Base-by-base conservation (phyloP, 2,329 filamentous ascomycete species). In the Phyllosticta capitalensis region DNA sequence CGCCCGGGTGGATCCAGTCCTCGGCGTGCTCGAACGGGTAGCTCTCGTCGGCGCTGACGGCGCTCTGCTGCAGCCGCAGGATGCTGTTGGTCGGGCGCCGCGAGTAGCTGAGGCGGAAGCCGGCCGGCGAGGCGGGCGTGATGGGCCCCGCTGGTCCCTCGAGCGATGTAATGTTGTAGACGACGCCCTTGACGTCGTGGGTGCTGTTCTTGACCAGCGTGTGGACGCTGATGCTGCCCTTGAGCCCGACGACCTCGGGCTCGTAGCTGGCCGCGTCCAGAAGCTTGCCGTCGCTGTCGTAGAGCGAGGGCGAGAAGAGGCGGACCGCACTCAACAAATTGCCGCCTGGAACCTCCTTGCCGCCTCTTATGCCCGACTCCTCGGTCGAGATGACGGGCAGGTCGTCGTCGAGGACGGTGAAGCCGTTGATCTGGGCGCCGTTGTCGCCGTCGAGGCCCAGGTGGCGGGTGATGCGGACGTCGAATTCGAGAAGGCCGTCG, bases 381-480 rank as follows among this genome's bases (percentile, higher is more conserved):
- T 54, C 52, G 5, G 21, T 54, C 21, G n/a, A 22, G 3, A 33
- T 30, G 10, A 33, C 1, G 2, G 54, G 48, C 19, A 60, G 53
- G 5, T 50, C 58, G 10, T n/a, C 30, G 9, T 60, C 58, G 49
- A 48, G 30, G 1, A 56, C 54, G 2, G 58, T 50, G 54, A n/a
- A 56, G 10, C 58, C 58, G 30, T 60, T 60, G n/a, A 61, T 48
- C 24, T 58, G 50, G 17, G 55, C 59, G 38, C 48, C 55, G 5
- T 38, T 30, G 33, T 61, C 56, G 38, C 59, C 54, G 55, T 61
- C 59, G 7, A 61, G 48, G 12, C 54, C 55, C 19, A 54, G 26
- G 9, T 17, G 10, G 33, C 59, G 59, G 14, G 54, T 60, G 49
- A 60, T 56, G 49, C 58, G 58, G 49, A 60, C 52, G 54, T 60